Conservation (phyloP, 345 rosid species). For the Linum trigynum region DNA sequence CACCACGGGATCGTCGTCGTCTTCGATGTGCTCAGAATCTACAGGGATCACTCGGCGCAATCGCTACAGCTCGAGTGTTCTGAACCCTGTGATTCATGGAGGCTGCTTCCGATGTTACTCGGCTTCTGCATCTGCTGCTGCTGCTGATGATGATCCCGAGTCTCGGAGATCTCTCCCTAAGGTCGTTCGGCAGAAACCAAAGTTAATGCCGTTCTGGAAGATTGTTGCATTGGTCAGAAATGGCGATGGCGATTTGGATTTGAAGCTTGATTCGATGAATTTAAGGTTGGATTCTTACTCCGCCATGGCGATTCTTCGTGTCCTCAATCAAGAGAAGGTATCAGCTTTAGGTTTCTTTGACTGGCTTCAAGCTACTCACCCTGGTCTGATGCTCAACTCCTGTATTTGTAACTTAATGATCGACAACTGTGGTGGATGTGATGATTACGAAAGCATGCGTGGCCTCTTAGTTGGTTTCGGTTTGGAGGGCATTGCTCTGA, state of each 20-base stretch:
- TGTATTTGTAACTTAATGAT: conserved; percentile 37
- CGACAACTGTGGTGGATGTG: conserved; percentile 43
- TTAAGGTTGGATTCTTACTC: conserved; percentile 26
- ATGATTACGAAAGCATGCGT: conserved; percentile 27
- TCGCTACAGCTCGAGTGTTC: too few species aligned
- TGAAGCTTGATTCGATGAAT: conserved; percentile 26
- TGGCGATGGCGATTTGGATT: conserved; percentile 20
- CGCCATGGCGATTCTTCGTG: conserved; percentile 13
- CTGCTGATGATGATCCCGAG: background rate
- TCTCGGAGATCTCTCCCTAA: too few species aligned
- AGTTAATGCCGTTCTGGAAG: conserved; percentile 8
- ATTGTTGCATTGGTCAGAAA: conserved; percentile 25
- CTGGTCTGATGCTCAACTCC: conserved; percentile 18
- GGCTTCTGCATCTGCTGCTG: background rate
- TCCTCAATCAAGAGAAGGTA: conserved; percentile 29
- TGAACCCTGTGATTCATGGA: too few species aligned
- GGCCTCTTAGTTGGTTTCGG: conserved; percentile 26
- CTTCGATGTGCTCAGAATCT: too few species aligned
- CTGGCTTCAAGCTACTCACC: conserved; percentile 27
- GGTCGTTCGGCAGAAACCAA: background rate
- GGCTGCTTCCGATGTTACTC: conserved; percentile 9
- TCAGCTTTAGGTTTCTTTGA: conserved; percentile 34
- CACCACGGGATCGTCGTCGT: too few species aligned
- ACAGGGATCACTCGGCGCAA: too few species aligned
- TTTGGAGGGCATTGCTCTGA: conserved; percentile 15